Evolutionary conservation across 495 filamentous ascomycete genomes (phyloP).

Genomic region (Neurospora hispaniola): DNA sequence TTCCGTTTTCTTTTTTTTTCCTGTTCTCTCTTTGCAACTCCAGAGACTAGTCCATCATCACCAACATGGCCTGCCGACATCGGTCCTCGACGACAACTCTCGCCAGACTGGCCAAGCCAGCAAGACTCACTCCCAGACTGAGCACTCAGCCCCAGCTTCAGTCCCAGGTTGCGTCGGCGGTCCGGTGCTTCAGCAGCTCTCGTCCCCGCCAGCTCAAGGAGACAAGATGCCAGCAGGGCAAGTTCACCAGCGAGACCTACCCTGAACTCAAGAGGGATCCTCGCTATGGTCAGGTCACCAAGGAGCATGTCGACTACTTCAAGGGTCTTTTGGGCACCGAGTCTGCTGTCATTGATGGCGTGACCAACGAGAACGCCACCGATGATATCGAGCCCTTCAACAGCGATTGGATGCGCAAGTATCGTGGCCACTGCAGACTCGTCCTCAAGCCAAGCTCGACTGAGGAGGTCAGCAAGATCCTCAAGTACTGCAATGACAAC

Average conservation of each 20-base stretch:
- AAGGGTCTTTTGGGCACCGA: constrained; percentile 59
- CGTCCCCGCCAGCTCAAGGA: constrained; percentile 16
- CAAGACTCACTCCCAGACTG: neutral
- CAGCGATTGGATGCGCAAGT: constrained; percentile 98
- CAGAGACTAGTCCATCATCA: neutral
- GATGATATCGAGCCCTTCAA: constrained; percentile 91
- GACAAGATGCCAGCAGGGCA: constrained; percentile 31
- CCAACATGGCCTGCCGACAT: constrained; percentile 16
- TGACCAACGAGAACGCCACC: constrained; percentile 51
- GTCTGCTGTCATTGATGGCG: constrained; percentile 74
- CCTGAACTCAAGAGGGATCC: constrained; percentile 70
- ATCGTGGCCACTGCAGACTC: constrained; percentile 77
- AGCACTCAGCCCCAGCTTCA: constrained; percentile 7
- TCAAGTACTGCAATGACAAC: constrained; percentile 89
- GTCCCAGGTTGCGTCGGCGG: constrained; percentile 1
- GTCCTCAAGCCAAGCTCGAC: constrained; percentile 77
- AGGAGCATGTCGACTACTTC: constrained; percentile 74
- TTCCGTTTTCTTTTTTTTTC: neutral
- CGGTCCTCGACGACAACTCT: constrained; percentile 10
- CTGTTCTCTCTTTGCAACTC: neutral
- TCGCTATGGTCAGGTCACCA: constrained; percentile 58
- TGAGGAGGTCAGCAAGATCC: constrained; percentile 74
- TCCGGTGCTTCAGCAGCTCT: constrained; percentile 27
- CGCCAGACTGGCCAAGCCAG: constrained; percentile 5
- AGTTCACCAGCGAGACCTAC: constrained; percentile 75